These are phyloP conservation scores for Exophiala lecanii-corni DNA, from an alignment of 2,329 filamentous ascomycete genomes.

Conservation along the genomic window DNA sequence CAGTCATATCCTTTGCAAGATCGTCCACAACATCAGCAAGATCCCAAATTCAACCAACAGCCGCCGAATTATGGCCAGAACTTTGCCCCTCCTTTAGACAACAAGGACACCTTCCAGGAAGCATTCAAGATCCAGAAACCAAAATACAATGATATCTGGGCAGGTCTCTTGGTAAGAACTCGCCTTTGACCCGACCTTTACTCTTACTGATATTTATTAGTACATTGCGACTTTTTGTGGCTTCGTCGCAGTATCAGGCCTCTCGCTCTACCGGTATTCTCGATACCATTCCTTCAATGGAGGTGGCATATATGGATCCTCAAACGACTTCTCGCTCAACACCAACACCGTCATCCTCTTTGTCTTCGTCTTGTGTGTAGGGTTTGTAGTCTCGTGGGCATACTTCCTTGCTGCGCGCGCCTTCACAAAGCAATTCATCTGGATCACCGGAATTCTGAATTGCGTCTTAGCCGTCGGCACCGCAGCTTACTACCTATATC, in stretches of 20 bases:
- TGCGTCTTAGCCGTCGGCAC: slow-evolving; percentile 79
- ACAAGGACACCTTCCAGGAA: slow-evolving; percentile 64
- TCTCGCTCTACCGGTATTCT: slow-evolving; percentile 71
- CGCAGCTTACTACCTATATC: slow-evolving; percentile 76
- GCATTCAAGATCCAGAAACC: slow-evolving; percentile 75
- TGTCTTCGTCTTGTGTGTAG: slow-evolving; percentile 68
- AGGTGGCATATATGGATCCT: slow-evolving; percentile 66
- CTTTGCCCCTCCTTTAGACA: slow-evolving; percentile 35
- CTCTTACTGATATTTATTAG: slow-evolving; percentile 35
- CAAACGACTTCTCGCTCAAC: slow-evolving; percentile 64
- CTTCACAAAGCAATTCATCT: slow-evolving; percentile 88
- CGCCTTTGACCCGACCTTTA: not conserved
- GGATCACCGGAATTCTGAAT: slow-evolving; percentile 85
- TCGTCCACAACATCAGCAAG: slow-evolving; percentile 13
- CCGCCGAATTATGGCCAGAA: slow-evolving; percentile 39
- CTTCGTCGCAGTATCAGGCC: slow-evolving; percentile 69
- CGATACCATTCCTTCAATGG: slow-evolving; percentile 60
- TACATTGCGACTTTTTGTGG: slow-evolving; percentile 67
- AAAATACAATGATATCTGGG: slow-evolving; percentile 91
- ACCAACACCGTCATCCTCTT: slow-evolving; percentile 86
- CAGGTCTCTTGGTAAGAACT: slow-evolving; percentile 64
- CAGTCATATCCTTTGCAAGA: not conserved
- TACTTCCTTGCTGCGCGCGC: slow-evolving; percentile 73
- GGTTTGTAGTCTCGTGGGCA: slow-evolving; percentile 67
- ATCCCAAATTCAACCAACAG: slow-evolving; percentile 20